Base-by-base conservation (phyloP, 163 green algal species). In the Scenedesmus sp. region DNA sequence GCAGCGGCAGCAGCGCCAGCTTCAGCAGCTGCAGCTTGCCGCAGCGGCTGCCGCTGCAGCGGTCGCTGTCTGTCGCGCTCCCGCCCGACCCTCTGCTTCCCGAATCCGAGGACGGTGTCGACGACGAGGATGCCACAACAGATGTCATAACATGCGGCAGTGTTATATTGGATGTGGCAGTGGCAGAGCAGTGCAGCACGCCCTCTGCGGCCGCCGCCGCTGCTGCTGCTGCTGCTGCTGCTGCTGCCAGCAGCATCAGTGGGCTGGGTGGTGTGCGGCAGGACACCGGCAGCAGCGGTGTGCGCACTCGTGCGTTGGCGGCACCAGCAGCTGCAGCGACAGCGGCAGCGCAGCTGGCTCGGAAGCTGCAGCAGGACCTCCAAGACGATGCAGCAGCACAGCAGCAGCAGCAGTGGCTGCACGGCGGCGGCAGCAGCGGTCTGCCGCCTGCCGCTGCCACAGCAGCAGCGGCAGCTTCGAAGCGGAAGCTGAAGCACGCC, bases 61-160 rank as follows among this genome's bases (percentile, higher is more conserved):
- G 76, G 26, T 76, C 85, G 16, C 85, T 90, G 85, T 84, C 65
- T n/a, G 85, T 90, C 40, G 43, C 85, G 5, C 46, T 90, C 9
- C 85, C 85, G 56, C 70, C 85, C 30, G 85, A 59, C 0, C 72
- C 51, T 4, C 15, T 53, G 51, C 33, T 37, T 12, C 51, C 82
- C 3, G n/a, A n/a, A n/a, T n/a, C n/a, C n/a, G n/a, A n/a, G n/a
- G n/a, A n/a, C n/a, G n/a, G n/a, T n/a, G n/a, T n/a, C n/a, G n/a
- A 44, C 20, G 81, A 86, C 4, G 81, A 68, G 10, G 53, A 78
- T 0, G n/a, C 35, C 6, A 51, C 16, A 35, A 76, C 65, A 40
- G 30, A 16, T 76, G 65, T 76, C 40, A 40, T 40, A 40, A 76
- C 65, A 76, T 3, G 12, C 33, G 37, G 73, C 37, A 83, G 73